Conservation (phyloP, 176 grass and related monocot species). For the Raddia guianensis region DNA sequence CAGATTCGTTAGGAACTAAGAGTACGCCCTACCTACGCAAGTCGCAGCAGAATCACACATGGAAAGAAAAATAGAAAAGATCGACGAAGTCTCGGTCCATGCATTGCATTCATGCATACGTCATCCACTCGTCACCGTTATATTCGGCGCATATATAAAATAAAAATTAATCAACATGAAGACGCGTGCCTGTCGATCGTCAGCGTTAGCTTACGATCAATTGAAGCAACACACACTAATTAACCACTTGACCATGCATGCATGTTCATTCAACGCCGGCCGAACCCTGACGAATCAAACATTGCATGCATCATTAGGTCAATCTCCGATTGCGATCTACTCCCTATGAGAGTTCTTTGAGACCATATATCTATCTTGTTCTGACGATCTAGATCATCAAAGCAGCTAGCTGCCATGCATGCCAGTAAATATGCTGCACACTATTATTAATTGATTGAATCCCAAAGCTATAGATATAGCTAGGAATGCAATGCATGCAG, state of each 20-base stretch:
- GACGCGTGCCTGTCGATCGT: constrained; percentile 1
- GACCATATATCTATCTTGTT: background rate
- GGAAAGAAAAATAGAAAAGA: no score
- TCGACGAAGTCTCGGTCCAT: background rate
- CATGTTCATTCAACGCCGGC: constrained; percentile 43
- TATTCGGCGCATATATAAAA: background rate
- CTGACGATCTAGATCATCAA: background rate
- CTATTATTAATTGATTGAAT: background rate
- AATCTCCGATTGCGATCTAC: constrained; percentile 35
- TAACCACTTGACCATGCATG: no score
- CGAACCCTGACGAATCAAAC: constrained; percentile 38
- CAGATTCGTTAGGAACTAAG: background rate
- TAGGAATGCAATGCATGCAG: background rate
- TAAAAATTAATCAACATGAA: background rate
- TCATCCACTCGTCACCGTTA: constrained; percentile 32
- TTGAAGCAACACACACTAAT: constrained; percentile 24
- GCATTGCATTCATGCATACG: background rate
- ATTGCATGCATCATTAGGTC: background rate
- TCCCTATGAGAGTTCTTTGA: no score
- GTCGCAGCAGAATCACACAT: no score
- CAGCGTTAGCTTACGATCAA: constrained; percentile 9
- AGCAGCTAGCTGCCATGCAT: background rate
- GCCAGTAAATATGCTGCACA: no score
- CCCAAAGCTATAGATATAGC: background rate
- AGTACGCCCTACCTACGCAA: no score